phyloP scores from a whole-genome alignment of 306 rosid genomes.

The Vicia faba region DNA sequence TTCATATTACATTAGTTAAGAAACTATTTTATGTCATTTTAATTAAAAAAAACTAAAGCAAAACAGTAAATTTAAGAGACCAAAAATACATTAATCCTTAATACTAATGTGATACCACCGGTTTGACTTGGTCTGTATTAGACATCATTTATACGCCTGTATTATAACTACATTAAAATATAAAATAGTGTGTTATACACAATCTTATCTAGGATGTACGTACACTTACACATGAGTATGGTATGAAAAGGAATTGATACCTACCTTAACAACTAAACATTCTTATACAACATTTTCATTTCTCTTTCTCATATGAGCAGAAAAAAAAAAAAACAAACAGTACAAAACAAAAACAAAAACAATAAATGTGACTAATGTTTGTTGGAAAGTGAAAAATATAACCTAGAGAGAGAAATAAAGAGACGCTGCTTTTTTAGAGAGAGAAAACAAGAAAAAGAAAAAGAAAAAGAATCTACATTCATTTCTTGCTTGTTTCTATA shows the following conservation, averaged over 20 bases:
- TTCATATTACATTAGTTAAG: too few species aligned
- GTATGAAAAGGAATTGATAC: not conserved
- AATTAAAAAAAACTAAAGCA: too few species aligned
- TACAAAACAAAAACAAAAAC: slow-evolving; percentile 33
- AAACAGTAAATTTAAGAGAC: too few species aligned
- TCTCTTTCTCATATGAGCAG: not conserved
- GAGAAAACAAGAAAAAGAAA: slow-evolving; percentile 29
- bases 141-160: not conserved
- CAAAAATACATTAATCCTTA: too few species aligned
- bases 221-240: not conserved
- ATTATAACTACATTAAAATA: not conserved
- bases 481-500: slow-evolving; percentile 19
- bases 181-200: not conserved
- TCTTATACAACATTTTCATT: not conserved
- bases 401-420: slow-evolving; percentile 38
- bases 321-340: not conserved
- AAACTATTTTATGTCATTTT: too few species aligned
- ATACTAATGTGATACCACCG: too few species aligned
- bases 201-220: not conserved
- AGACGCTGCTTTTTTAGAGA: not conserved
- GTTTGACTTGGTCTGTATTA: too few species aligned
- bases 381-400: slow-evolving; percentile 18
- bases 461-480: slow-evolving; percentile 32
- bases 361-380: slow-evolving; percentile 40
- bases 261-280: not conserved